Base-by-base conservation (phyloP, 208 protist genomes). In the Acanthamoeba sp. region DNA sequence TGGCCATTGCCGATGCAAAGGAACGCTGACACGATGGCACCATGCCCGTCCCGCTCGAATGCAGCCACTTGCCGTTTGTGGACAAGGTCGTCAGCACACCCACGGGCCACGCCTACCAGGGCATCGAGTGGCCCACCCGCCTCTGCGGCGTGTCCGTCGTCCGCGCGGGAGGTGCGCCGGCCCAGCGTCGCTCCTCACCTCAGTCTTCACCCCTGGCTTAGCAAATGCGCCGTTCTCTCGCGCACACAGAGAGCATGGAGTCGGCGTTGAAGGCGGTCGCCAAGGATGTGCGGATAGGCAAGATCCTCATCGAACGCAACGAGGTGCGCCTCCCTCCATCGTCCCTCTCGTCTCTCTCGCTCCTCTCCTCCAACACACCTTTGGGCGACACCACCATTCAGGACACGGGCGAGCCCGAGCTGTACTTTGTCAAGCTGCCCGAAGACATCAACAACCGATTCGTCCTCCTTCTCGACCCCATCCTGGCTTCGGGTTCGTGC, bases 241-340 rank as follows among this genome's bases (percentile, higher is more conserved):
- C 22, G 6, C 10, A 24, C 7, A 0, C 32, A 32, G 98, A 99
- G 96, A 98, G 98, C 55, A 99, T 99, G 99, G 98, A 99, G 96
- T 97, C 95, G 40, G 69, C 69, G n/a, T 14, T 78, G 24, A 97
- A 98, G 34, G 98, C 98, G 40, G 98, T 98, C 76, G 99, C 98
- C 96, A 98, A 98, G n/a, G 97, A 97, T 66, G 97, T 99, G 14
- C 98, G 98, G 64, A 99, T 99, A 80, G 99, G 99, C 84, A 99
- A 99, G 96, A 99, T 99, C 62, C 97, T 99, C 48, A 99, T 99
- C 76, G 99, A 99, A 97, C 98, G 99, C 59, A 97, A 99, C 92
- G 99, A 99, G 97, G 69, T 78, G 40, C 69, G 22, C 57, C 1
- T 64, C 57, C 57, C 45, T 48, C 10, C 45, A 48, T 48, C 10